phyloP scores from a whole-genome alignment of 768 basidiomycete genomes.

The Mycena sanguinolenta region DNA sequence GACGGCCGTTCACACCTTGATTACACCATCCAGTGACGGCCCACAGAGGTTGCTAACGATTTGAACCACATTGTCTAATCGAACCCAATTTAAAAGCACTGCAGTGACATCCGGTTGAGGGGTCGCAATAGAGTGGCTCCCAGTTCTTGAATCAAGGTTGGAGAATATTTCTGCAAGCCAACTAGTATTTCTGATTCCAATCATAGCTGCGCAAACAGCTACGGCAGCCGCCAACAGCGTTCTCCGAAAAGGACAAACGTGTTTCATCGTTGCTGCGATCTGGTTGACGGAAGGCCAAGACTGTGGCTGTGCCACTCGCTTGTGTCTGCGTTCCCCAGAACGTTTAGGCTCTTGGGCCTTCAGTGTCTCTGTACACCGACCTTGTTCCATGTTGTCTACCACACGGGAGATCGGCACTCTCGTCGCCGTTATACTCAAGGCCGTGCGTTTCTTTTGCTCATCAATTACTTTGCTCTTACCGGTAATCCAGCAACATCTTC shows the following conservation, averaged over 20 bases:
- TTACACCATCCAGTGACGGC: slow-evolving; percentile 56
- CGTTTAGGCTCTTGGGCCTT: slow-evolving; percentile 10
- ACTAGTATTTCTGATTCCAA: not conserved
- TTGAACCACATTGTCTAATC: slow-evolving; percentile 69
- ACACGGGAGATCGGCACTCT: slow-evolving; percentile 91
- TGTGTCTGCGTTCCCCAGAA: slow-evolving; percentile 29
- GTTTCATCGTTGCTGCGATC: slow-evolving; percentile 22
- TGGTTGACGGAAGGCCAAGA: not conserved
- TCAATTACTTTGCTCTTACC: slow-evolving; percentile 34
- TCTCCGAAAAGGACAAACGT: not conserved
- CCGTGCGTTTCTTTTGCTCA: slow-evolving; percentile 68
- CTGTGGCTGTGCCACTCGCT: not conserved
- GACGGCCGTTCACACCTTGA: not conserved
- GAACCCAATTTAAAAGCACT: slow-evolving; percentile 77
- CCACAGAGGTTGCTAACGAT: slow-evolving; percentile 68
- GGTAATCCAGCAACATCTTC: slow-evolving; percentile 78
- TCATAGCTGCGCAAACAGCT: slow-evolving; percentile 16
- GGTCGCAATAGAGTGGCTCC: too few species aligned
- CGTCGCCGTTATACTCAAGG: slow-evolving; percentile 93
- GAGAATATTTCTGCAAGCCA: not conserved
- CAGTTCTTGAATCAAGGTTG: not conserved
- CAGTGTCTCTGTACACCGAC: slow-evolving; percentile 12
- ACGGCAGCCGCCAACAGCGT: slow-evolving; percentile 8
- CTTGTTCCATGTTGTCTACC: slow-evolving; percentile 64
- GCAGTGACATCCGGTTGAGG: slow-evolving; percentile 61